Evolutionary conservation across 176 grass and related monocot genomes (phyloP).

Genomic region (Oryza rufipogon): DNA sequence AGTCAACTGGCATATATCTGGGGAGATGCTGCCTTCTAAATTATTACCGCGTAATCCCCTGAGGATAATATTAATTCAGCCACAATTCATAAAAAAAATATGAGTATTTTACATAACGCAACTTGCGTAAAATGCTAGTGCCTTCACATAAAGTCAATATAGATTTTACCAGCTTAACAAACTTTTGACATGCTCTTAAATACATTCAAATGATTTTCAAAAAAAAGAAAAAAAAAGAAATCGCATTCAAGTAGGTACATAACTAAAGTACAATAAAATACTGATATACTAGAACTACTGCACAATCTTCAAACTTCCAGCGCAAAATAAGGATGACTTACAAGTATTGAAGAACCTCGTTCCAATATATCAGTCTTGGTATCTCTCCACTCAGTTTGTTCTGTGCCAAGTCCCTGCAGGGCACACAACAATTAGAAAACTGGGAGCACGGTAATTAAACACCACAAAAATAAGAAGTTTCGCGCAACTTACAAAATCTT

Average conservation of each 20-base stretch:
- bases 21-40: conserved; percentile 80
- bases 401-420: conserved; percentile 83
- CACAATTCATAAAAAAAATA: neutral
- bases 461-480: neutral
- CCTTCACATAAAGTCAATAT: neutral
- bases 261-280: neutral
- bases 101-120: neutral
- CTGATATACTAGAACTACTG: neutral
- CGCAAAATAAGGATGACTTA: conserved; percentile 43
- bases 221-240: neutral
- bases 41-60: conserved; percentile 88
- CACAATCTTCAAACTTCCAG: conserved; percentile 2
- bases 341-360: conserved; percentile 96
- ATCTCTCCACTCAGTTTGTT: conserved; percentile 94
- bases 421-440: conserved; percentile 9
- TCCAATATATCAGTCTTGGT: conserved; percentile 98
- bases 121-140: neutral
- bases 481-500: conserved; percentile 77
- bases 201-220: neutral
- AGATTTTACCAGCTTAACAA: neutral
- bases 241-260: neutral
- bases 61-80: conserved; percentile 1
- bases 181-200: neutral
- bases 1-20: conserved; percentile 93
- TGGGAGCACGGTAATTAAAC: neutral